A percentile compares a stretch with the other conserved stretches of the same genome.
These are phyloP conservation scores for Tetrapyrgos nigripes DNA, from an alignment of 1,284 basidiomycete species.

Conservation along the genomic window DNA sequence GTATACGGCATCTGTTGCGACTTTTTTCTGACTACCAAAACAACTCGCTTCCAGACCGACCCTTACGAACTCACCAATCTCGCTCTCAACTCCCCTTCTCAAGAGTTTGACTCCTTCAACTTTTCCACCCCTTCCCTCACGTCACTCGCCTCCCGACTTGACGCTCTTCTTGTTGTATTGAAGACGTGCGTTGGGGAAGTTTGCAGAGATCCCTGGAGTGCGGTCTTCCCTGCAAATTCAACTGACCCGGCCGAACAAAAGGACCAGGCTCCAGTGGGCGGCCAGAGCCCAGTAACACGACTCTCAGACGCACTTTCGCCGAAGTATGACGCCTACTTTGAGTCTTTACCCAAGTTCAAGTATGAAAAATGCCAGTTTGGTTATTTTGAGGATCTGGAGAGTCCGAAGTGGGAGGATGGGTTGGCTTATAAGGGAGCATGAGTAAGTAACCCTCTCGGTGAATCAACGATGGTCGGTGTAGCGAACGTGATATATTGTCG, in stretches of 20 bases:
- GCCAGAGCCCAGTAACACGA: neutral
- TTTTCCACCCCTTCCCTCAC: neutral
- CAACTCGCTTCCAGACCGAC: neutral
- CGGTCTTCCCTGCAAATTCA: neutral
- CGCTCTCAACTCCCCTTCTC: neutral
- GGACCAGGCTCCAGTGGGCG: too few species aligned
- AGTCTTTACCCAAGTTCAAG: conserved; percentile 1
- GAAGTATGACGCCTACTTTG: conserved; percentile 1
- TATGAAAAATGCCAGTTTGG: conserved; percentile 4
- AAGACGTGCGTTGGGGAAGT: conserved; percentile 4
- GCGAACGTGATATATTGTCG: too few species aligned
- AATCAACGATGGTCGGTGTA: too few species aligned
- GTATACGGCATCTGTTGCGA: neutral
- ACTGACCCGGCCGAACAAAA: too few species aligned
- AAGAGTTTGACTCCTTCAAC: neutral
- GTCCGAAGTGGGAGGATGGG: neutral
- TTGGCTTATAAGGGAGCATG: neutral
- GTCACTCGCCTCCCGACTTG: neutral
- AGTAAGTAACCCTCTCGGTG: too few species aligned
- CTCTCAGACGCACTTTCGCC: neutral
- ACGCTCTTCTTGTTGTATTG: conserved; percentile 4
- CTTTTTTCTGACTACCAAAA: neutral
- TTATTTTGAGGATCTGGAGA: conserved; percentile 3
- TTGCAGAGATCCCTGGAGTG: conserved; percentile 3
- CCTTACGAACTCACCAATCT: conserved; percentile 4